These are phyloP conservation scores for Rhodamnia argentea DNA, from an alignment of 345 rosid genomes.

Conservation along the genomic window DNA sequence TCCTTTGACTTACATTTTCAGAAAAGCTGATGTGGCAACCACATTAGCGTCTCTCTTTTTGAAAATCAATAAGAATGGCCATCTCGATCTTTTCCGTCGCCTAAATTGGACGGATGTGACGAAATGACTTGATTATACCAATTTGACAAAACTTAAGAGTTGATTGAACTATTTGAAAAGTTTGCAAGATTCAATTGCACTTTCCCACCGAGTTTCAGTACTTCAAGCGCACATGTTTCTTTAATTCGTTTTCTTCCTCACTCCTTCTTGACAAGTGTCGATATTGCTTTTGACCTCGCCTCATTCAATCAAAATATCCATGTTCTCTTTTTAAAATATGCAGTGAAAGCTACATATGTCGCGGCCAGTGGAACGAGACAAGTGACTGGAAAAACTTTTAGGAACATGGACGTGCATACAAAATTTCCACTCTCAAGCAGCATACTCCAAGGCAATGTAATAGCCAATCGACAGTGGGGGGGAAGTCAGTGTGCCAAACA, in stretches of 20 bases:
- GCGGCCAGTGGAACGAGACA: neutral
- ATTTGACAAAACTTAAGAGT: neutral
- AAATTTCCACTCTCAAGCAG: neutral
- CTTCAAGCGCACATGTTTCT: neutral
- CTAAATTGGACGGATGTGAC: neutral
- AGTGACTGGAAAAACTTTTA: neutral
- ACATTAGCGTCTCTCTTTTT: neutral
- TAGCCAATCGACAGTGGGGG: conserved; percentile 45
- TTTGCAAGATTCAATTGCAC: neutral
- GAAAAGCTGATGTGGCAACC: neutral
- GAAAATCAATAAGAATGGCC: neutral
- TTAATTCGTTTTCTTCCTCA: neutral
- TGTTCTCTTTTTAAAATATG: neutral
- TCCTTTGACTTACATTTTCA: neutral
- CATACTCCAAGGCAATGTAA: conserved; percentile 14
- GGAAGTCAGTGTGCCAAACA: conserved; percentile 54
- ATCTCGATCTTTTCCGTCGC: rapidly evolving
- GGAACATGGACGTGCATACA: neutral
- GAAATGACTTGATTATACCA: neutral
- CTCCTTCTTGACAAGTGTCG: neutral
- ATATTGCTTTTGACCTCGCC: neutral
- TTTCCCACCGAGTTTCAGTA: neutral
- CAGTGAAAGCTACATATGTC: neutral
- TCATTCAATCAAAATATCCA: neutral
- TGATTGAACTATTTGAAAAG: neutral